Evolutionary conservation across 345 rosid species (phyloP), one percentile per base, ranked within the genome.

Genomic region (Excoecaria cochinchinensis): DNA sequence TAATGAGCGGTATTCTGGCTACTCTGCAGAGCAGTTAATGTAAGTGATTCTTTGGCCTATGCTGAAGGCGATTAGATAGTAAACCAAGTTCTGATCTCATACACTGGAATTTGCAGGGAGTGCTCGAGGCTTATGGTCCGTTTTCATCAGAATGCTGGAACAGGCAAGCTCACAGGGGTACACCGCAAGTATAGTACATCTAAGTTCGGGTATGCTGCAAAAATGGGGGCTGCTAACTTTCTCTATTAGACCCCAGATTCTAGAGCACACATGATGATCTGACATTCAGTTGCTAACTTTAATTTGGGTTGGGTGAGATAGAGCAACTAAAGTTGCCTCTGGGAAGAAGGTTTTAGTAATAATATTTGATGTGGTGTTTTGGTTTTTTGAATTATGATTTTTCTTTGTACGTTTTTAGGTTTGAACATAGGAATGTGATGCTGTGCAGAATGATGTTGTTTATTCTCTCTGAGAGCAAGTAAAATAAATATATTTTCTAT

Each of bases 101-200:
- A 70, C 40, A 50, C 56, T 7, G 56, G 44, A 50, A 22, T 62
- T 50, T 57, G 58, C 67, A 95, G 99, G 78, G 97, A 91, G 75
- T 95, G 99, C 79, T 86, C 97, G 55, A 87, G 84, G 76, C 72
- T 87, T 85, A 96, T 96, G 90, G 97, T 89, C 59, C 76, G 65
- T 46, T 89, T 86, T 72, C 98, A 96, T 84, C 85, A 85, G 83
- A 87, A 87, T 82, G 89, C 99, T 38, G 95, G 88, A 75, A 80
- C 82, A 14, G 97, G 97, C 79, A 91, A 90, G 85, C 84, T 93
- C 47, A 90, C 95, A 0, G 98, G 98, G 47, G 97, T 87, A 36
- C 85, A 89, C 78, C 75, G 97, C 71, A 95, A 93, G 74, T 95
- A 93, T 64, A 86, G 87, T 71, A 91, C 98, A 62, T 89, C 90